Percentiles rank a stretch among this genome's conserved stretches.
These are phyloP conservation scores for Lactarius deliciosus DNA, from an alignment of 768 basidiomycete species.

Conservation along the genomic window DNA sequence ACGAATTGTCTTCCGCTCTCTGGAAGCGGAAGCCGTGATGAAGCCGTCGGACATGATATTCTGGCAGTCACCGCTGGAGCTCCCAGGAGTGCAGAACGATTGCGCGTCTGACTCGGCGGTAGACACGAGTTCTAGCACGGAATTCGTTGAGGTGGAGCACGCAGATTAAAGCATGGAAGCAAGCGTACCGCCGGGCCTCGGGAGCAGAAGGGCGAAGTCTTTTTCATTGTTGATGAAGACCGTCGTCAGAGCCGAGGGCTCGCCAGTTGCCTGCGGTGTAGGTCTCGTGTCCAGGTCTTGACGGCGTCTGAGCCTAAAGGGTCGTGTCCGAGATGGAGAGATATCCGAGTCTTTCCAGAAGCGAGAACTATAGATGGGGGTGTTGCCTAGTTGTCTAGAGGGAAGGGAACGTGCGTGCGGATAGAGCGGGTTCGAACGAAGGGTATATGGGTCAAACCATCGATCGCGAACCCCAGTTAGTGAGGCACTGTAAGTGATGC, in stretches of 20 bases:
- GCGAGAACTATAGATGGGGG: slow-evolving; percentile 2
- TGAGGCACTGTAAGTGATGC: slow-evolving; percentile 10
- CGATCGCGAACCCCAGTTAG: slow-evolving; percentile 15
- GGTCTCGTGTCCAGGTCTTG: slow-evolving; percentile 33
- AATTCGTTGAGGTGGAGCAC: neutral
- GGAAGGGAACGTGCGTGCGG: slow-evolving; percentile 15
- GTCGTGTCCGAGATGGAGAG: slow-evolving; percentile 18
- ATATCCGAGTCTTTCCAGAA: slow-evolving; percentile 5
- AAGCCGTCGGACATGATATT: slow-evolving; percentile 38
- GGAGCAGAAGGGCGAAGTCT: slow-evolving; percentile 41
- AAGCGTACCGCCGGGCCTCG: slow-evolving; percentile 38
- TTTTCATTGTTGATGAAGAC: slow-evolving; percentile 37
- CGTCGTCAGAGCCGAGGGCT: slow-evolving; percentile 37
- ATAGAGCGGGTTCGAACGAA: slow-evolving; percentile 26
- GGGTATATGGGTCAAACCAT: slow-evolving; percentile 29
- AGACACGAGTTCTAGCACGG: slow-evolving; percentile 39
- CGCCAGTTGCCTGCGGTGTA: slow-evolving; percentile 44
- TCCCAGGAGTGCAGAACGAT: slow-evolving; percentile 39
- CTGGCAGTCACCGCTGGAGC: slow-evolving; percentile 34
- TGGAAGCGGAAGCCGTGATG: slow-evolving; percentile 40
- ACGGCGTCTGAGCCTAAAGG: neutral
- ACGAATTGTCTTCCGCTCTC: slow-evolving; percentile 40
- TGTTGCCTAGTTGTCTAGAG: neutral
- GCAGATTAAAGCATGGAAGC: neutral
- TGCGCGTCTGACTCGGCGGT: slow-evolving; percentile 41